A percentile compares a stretch with the other conserved stretches of the same genome.
These are phyloP conservation scores for Firmiana major DNA, from an alignment of 345 rosid species.

Conservation along the genomic window DNA sequence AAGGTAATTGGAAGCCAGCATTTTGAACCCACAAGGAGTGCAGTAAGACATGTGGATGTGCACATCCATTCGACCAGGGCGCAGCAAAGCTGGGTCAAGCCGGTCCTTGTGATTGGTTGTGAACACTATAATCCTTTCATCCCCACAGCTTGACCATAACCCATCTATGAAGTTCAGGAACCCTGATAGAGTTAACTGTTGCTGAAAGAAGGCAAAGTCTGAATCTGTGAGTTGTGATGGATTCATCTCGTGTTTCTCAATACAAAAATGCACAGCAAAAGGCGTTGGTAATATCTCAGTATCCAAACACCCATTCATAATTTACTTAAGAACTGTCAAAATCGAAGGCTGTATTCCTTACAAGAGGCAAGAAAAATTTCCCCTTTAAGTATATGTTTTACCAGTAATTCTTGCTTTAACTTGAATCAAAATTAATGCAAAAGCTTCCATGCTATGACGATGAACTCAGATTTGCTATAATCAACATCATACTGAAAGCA, in stretches of 20 bases:
- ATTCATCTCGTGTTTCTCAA: not conserved
- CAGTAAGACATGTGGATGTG: slow-evolving; percentile 27
- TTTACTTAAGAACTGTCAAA: too few species aligned
- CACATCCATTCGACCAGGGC: slow-evolving; percentile 25
- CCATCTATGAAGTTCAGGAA: slow-evolving; percentile 32
- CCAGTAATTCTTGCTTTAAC: too few species aligned
- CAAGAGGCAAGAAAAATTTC: too few species aligned
- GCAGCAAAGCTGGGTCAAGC: slow-evolving; percentile 29
- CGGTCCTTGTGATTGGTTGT: slow-evolving; percentile 29
- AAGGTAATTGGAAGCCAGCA: slow-evolving; percentile 21
- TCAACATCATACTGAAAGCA: too few species aligned
- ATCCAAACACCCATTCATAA: too few species aligned
- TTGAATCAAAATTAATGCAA: too few species aligned
- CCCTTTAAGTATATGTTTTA: too few species aligned
- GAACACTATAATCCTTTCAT: slow-evolving; percentile 34
- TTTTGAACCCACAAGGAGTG: slow-evolving; percentile 24
- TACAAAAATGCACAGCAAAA: too few species aligned
- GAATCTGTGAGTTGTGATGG: not conserved
- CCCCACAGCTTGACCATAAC: slow-evolving; percentile 36
- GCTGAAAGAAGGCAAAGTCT: not conserved
- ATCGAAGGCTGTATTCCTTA: too few species aligned
- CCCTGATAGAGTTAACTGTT: slow-evolving; percentile 25
- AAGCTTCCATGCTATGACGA: too few species aligned
- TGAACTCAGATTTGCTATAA: too few species aligned
- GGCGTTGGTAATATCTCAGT: too few species aligned